Evolutionary conservation across 441 rosid species (phyloP).

Genomic region (Theobroma grandiflorum): DNA sequence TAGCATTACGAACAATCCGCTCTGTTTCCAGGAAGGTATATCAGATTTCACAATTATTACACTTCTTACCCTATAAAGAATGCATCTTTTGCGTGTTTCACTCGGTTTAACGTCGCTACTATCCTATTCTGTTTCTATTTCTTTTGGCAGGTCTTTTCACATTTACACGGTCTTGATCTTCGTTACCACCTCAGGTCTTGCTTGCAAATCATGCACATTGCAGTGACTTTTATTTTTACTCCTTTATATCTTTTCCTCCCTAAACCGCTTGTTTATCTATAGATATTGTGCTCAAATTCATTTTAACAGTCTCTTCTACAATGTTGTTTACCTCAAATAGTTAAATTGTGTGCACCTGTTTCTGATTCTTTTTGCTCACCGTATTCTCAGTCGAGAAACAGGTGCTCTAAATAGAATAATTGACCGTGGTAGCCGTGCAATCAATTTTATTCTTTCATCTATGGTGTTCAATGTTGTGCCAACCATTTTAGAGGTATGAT

Average conservation of each 20-base stretch:
- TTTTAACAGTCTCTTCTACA: conserved; percentile 6
- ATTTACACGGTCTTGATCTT: conserved; percentile 87
- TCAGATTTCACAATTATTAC: not conserved
- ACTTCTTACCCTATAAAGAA: conserved; percentile 3
- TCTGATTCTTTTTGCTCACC: conserved; percentile 32
- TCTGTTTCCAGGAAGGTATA: conserved; percentile 85
- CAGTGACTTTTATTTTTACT: conserved; percentile 7
- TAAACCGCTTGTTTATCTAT: not conserved
- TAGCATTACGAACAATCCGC: conserved; percentile 83
- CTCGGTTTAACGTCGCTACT: conserved; percentile 12
- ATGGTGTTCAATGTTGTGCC: conserved; percentile 93
- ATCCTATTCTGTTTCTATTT: conserved; percentile 1
- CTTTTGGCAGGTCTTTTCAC: conserved; percentile 76
- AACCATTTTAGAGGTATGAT: conserved; percentile 84
- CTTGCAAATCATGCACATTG: conserved; percentile 22
- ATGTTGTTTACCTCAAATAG: conserved; percentile 13
- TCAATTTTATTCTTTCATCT: conserved; percentile 86
- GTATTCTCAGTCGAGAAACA: conserved; percentile 83
- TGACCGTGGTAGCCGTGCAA: conserved; percentile 94
- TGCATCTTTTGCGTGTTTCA: conserved; percentile 16
- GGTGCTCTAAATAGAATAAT: conserved; percentile 87
- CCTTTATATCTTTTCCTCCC: not conserved
- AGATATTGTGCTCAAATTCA: conserved; percentile 2
- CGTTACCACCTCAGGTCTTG: conserved; percentile 83
- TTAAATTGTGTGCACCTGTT: conserved; percentile 17